Conservation (phyloP, 805 yeast species). For the Tetrapisispora fleetii region DNA sequence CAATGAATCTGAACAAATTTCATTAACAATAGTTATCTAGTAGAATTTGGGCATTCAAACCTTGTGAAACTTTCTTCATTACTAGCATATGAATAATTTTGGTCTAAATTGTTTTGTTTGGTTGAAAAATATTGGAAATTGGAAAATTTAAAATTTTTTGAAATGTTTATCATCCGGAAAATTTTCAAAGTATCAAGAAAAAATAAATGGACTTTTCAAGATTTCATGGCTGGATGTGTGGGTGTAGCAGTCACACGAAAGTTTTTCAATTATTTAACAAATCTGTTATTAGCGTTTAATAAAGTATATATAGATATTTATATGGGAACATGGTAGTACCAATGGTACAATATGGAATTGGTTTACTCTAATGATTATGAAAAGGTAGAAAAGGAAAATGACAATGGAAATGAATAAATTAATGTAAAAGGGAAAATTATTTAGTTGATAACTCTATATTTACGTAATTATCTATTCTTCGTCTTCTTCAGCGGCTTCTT, state of each 20-base stretch:
- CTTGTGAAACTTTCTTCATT: not conserved
- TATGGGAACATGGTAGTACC: no score
- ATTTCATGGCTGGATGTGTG: not conserved
- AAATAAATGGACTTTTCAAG: no score
- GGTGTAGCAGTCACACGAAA: not conserved
- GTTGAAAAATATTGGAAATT: not conserved
- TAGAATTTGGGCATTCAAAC: not conserved
- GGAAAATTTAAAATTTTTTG: no score
- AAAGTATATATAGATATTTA: no score
- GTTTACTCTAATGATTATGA: no score
- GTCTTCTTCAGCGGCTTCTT: slow-evolving; percentile 61
- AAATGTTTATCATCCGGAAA: no score
- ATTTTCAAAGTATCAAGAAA: no score
- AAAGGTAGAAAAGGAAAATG: no score
- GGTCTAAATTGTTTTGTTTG: not conserved
- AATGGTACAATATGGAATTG: no score
- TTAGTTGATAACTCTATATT: not conserved
- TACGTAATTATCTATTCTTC: slow-evolving; percentile 35
- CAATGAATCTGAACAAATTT: not conserved
- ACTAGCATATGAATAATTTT: not conserved
- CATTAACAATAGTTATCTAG: not conserved
- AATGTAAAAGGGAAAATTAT: not conserved
- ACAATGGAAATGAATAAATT: not conserved
- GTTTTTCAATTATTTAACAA: no score
- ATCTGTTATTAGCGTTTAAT: no score